A percentile compares a stretch with the other conserved stretches of the same genome.
Evolutionary conservation across 2,329 filamentous ascomycete genomes (phyloP).

Genomic region (Tolypocladium pustulatum): DNA sequence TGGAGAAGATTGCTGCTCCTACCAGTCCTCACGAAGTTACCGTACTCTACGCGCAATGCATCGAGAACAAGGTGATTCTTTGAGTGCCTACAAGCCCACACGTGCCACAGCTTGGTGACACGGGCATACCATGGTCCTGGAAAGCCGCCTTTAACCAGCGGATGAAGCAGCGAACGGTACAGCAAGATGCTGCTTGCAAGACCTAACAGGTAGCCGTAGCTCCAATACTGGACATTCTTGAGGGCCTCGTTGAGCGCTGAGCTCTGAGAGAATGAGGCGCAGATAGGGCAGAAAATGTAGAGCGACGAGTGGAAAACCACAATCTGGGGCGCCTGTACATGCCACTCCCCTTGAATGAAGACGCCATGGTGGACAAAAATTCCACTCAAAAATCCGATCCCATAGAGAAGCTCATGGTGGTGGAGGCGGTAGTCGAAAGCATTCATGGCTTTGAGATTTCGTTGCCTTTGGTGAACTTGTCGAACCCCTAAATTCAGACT

Average conservation of each 20-base stretch:
- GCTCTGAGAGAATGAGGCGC: neutral
- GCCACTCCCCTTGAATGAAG: neutral
- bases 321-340: neutral
- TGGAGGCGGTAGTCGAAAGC: neutral
- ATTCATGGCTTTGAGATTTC: neutral
- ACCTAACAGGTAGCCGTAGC: slow-evolving; percentile 11
- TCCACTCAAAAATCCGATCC: neutral
- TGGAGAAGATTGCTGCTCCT: neutral
- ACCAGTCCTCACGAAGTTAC: slow-evolving; percentile 16
- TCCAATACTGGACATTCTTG: neutral
- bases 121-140: slow-evolving; percentile 24
- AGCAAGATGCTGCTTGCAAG: slow-evolving; percentile 14
- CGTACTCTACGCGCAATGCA: slow-evolving; percentile 11
- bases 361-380: neutral
- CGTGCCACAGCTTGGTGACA: slow-evolving; percentile 25
- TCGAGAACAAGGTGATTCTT: slow-evolving; percentile 12
- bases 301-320: neutral
- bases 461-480: neutral
- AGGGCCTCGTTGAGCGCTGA: neutral
- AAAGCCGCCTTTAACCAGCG: slow-evolving; percentile 20
- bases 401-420: neutral
- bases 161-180: slow-evolving; percentile 29
- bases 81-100: slow-evolving; percentile 13
- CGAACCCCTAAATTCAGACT: neutral
- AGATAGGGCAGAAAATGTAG: neutral